Evolutionary conservation across 2,329 filamentous ascomycete species (phyloP), one percentile per base, ranked within the genome.

Genomic region (Clonostachys byssicola): DNA sequence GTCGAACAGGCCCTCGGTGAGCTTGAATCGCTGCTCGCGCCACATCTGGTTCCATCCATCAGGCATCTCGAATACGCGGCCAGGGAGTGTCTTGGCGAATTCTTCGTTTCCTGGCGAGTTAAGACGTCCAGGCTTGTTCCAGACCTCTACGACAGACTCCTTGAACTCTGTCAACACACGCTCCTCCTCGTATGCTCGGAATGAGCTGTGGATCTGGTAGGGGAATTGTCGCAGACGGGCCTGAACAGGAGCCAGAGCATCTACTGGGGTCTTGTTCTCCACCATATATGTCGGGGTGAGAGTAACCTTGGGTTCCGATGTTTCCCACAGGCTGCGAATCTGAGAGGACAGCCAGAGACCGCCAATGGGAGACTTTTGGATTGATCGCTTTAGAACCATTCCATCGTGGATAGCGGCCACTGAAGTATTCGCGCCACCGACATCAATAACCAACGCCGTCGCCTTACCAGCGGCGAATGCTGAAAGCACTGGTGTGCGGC

Each of bases 1-100:
- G 63, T 97, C 92, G 77, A 94, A 99, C 65, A 99, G 80, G 40
- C 89, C 89, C 70, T 99, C 94, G 2, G 86, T 85, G 12, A 90
- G 86, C 55, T 84, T 83, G 77, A 87, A 96, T 44, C 94, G 85
- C 65, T 96, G 92, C 47, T 86, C 80, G 52, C 89, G 86, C 75
- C 96, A 99, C 69, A 96, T 87, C 65, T 95, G 89, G 73, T 97
- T 99, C 72, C 87, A 92, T 44, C 94, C 94, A 62, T 97, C 90
- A 10, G 94, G 94, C 80, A 99, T 94, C 73, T 99, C 94, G 60
- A 96, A 99, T 12, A 94, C 88, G 45, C 90, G 86, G 39, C 89
- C 89, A 1, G 90, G 89, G 53, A 85, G 83, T 41, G 71, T 77
- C 63, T 81, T 85, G 49, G 85, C 85, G 43, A 83, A 75, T 40